phyloP scores from a whole-genome alignment of 768 basidiomycete species.

The Podaxis pistillaris region DNA sequence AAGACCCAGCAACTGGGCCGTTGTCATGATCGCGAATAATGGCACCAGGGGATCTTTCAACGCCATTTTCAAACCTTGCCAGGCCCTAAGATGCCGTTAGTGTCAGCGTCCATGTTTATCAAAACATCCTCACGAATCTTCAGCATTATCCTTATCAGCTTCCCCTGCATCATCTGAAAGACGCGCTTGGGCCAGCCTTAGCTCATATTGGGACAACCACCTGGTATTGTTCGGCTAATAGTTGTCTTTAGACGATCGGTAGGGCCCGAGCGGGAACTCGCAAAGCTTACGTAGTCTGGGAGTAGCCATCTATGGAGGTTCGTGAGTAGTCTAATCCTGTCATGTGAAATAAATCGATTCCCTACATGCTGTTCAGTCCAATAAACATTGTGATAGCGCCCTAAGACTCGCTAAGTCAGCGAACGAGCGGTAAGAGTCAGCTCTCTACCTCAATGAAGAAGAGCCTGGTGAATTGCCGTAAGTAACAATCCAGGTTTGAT shows the following conservation, averaged over 20 bases:
- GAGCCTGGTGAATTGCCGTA: constrained; percentile 38
- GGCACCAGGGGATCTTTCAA: constrained; percentile 49
- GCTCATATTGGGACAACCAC: constrained; percentile 49
- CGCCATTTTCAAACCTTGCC: constrained; percentile 49
- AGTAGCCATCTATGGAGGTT: constrained; percentile 43
- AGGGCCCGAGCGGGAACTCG: too few species aligned
- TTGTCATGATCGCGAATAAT: constrained; percentile 49
- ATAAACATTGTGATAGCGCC: constrained; percentile 60
- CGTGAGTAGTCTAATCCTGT: not conserved
- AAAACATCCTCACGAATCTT: constrained; percentile 46
- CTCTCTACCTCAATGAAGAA: constrained; percentile 60
- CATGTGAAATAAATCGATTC: not conserved
- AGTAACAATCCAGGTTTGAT: not conserved
- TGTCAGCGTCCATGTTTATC: not conserved
- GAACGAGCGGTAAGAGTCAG: not conserved
- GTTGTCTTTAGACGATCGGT: not conserved
- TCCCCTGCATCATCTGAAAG: constrained; percentile 66
- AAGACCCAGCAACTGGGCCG: constrained; percentile 45
- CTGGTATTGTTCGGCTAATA: constrained; percentile 54
- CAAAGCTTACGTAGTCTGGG: constrained; percentile 46
- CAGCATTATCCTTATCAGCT: constrained; percentile 53
- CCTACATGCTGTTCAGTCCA: constrained; percentile 52
- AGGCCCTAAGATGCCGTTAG: constrained; percentile 30
- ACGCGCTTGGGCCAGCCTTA: constrained; percentile 60
- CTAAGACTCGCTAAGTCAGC: constrained; percentile 25